These are phyloP conservation scores for Aspergillus quadricinctus DNA, from an alignment of 2,329 filamentous ascomycete species.

Conservation along the genomic window DNA sequence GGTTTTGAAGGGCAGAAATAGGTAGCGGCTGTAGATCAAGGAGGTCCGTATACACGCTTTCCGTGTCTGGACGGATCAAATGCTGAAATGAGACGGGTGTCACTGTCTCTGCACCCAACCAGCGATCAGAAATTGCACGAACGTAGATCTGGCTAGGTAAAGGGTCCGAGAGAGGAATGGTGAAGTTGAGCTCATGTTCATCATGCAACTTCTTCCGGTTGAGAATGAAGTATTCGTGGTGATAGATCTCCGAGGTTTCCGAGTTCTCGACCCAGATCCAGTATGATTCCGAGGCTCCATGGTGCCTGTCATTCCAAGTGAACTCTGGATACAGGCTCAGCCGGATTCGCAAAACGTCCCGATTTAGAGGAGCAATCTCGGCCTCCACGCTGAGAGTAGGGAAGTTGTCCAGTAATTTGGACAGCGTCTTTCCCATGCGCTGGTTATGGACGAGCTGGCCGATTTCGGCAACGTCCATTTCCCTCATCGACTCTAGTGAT, in stretches of 20 bases:
- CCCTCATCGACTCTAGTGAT: conserved; percentile 77
- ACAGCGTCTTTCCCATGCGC: conserved; percentile 76
- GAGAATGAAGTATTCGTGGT: conserved; percentile 95
- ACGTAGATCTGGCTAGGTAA: conserved; percentile 95
- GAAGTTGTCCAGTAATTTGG: conserved; percentile 81
- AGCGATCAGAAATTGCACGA: conserved; percentile 87
- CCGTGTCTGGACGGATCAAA: conserved; percentile 92
- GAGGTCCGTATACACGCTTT: conserved; percentile 94
- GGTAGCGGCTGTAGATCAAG: conserved; percentile 87
- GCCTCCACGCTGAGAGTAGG: conserved; percentile 86
- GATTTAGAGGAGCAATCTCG: conserved; percentile 91
- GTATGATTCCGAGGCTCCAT: conserved; percentile 92
- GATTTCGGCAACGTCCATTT: conserved; percentile 91
- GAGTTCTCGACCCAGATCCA: conserved; percentile 99
- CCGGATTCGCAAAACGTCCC: conserved; percentile 88
- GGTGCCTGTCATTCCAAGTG: conserved; percentile 86
- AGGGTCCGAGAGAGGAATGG: conserved; percentile 89
- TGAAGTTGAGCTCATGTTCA: conserved; percentile 97
- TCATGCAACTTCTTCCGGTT: conserved; percentile 86
- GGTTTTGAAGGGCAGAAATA: conserved; percentile 81
- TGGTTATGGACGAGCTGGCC: conserved; percentile 88
- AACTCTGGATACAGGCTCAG: conserved; percentile 86
- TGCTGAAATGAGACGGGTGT: conserved; percentile 96
- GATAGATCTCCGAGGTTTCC: conserved; percentile 94
- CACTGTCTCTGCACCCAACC: conserved; percentile 94